Percentiles rank a stretch among this genome's conserved stretches.
These are phyloP conservation scores for Miscanthus lutarioriparius DNA, from an alignment of 176 grass and related monocot genomes.

Conservation along the genomic window DNA sequence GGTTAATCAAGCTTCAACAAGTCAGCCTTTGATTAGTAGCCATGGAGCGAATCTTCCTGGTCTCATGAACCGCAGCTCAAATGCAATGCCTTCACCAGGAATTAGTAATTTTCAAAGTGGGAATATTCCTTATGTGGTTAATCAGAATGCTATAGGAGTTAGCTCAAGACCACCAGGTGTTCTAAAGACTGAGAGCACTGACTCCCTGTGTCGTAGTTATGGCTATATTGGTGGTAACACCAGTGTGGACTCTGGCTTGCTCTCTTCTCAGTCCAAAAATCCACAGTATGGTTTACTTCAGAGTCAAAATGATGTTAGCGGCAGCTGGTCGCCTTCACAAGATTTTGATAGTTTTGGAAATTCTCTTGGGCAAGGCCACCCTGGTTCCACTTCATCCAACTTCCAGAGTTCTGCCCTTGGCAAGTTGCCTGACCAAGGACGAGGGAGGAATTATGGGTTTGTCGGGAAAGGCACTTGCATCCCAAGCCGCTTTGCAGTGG, in stretches of 20 bases:
- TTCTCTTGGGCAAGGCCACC: conserved; percentile 38
- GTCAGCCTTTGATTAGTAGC: conserved; percentile 44
- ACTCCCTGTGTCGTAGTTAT: conserved; percentile 48
- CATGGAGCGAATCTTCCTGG: conserved; percentile 44
- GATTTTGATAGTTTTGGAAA: conserved; percentile 51
- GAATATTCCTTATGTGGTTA: conserved; percentile 41
- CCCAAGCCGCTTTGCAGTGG: conserved; percentile 79
- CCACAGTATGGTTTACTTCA: conserved; percentile 58
- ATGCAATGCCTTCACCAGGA: conserved; percentile 46
- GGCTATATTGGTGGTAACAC: conserved; percentile 39
- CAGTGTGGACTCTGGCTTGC: conserved; percentile 56
- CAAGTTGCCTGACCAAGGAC: conserved; percentile 58
- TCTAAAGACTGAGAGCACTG: conserved; percentile 51
- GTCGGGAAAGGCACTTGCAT: conserved; percentile 95
- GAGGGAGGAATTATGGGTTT: conserved; percentile 84
- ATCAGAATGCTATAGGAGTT: conserved; percentile 46
- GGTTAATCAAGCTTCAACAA: conserved; percentile 60
- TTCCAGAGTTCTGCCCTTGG: conserved; percentile 45
- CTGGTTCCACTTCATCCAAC: conserved; percentile 50
- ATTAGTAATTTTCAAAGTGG: conserved; percentile 55
- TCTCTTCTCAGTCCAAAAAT: conserved; percentile 62
- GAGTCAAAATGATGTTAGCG: conserved; percentile 50
- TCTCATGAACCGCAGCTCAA: conserved; percentile 47
- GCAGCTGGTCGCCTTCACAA: conserved; percentile 43
- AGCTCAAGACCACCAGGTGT: conserved; percentile 43